A percentile compares a stretch with the other conserved stretches of the same genome.
These are phyloP conservation scores for Heliophila coronopifolia DNA, from an alignment of 441 rosid species.

Conservation along the genomic window DNA sequence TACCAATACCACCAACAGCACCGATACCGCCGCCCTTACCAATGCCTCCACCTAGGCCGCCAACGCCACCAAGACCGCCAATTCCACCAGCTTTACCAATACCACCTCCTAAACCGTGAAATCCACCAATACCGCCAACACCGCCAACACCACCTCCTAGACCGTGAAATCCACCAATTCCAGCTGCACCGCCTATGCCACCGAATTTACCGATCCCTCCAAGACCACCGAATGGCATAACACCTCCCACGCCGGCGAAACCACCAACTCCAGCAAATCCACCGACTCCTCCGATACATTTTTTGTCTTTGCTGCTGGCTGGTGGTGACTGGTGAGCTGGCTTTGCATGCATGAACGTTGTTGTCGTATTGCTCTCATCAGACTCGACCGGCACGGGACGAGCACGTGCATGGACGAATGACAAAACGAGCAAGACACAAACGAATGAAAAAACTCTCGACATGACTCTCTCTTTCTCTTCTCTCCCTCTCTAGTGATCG, in stretches of 20 bases:
- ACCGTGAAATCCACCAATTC: constrained; percentile 31
- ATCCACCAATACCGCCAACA: constrained; percentile 16
- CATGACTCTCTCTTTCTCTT: constrained; percentile 15
- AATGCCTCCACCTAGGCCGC: constrained; percentile 20
- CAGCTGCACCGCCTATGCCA: constrained; percentile 46
- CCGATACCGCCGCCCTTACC: constrained; percentile 21
- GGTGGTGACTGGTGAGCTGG: constrained; percentile 23
- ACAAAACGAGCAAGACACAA: constrained; percentile 18
- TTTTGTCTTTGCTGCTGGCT: constrained; percentile 36
- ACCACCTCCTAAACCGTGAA: constrained; percentile 32
- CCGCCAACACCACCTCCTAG: constrained; percentile 26
- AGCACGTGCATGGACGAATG: constrained; percentile 23
- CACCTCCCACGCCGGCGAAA: constrained; percentile 60
- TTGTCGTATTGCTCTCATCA: constrained; percentile 10
- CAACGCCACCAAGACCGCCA: constrained; percentile 20
- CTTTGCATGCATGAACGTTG: constrained; percentile 36
- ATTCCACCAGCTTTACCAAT: constrained; percentile 28
- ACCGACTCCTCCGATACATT: constrained; percentile 46
- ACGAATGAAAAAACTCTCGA: constrained; percentile 21
- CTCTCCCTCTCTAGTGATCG: not conserved
- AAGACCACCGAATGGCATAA: constrained; percentile 44
- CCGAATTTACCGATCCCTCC: constrained; percentile 60
- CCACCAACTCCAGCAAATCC: constrained; percentile 72
- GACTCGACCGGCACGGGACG: constrained; percentile 24
- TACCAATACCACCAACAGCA: constrained; percentile 13